phyloP scores from a whole-genome alignment of 2,329 filamentous ascomycete genomes.

The Clonostachys sp. region DNA sequence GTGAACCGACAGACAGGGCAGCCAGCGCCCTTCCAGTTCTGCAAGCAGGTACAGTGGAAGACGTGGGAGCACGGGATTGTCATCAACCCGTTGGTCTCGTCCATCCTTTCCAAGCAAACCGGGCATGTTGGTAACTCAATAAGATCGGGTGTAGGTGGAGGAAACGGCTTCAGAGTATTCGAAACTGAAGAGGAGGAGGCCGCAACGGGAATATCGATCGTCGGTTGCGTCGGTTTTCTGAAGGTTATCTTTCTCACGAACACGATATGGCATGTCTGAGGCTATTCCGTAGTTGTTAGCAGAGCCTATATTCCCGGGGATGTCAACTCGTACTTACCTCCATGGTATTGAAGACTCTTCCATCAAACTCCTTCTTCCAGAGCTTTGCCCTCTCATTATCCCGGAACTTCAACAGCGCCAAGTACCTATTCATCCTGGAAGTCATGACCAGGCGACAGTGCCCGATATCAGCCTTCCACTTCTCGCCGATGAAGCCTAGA shows the following conservation, averaged over 20 bases:
- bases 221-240: slow-evolving; percentile 52
- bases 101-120: slow-evolving; percentile 96
- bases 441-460: slow-evolving; percentile 96
- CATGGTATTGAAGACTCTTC: slow-evolving; percentile 87
- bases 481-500: slow-evolving; percentile 84
- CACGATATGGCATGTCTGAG: slow-evolving; percentile 90
- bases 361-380: slow-evolving; percentile 87
- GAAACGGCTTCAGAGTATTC: slow-evolving; percentile 52
- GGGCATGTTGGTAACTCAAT: slow-evolving; percentile 93
- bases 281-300: slow-evolving; percentile 29
- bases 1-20: slow-evolving; percentile 95
- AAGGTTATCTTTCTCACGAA: slow-evolving; percentile 92
- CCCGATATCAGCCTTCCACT: slow-evolving; percentile 79
- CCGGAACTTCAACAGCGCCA: slow-evolving; percentile 93
- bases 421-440: slow-evolving; percentile 81
- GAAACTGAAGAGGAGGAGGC: slow-evolving; percentile 38
- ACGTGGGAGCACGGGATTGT: slow-evolving; percentile 97
- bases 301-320: too few relatives aligned
- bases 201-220: slow-evolving; percentile 41
- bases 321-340: slow-evolving; percentile 49
- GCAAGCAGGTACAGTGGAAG: slow-evolving; percentile 92
- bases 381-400: slow-evolving; percentile 67
- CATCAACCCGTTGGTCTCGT: slow-evolving; percentile 89
- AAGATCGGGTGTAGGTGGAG: slow-evolving; percentile 71
- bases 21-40: slow-evolving; percentile 92